Percentiles rank a stretch among this genome's conserved stretches.
Conservation (phyloP, 768 basidiomycete genomes). For the Tephrocybe sp. region DNA sequence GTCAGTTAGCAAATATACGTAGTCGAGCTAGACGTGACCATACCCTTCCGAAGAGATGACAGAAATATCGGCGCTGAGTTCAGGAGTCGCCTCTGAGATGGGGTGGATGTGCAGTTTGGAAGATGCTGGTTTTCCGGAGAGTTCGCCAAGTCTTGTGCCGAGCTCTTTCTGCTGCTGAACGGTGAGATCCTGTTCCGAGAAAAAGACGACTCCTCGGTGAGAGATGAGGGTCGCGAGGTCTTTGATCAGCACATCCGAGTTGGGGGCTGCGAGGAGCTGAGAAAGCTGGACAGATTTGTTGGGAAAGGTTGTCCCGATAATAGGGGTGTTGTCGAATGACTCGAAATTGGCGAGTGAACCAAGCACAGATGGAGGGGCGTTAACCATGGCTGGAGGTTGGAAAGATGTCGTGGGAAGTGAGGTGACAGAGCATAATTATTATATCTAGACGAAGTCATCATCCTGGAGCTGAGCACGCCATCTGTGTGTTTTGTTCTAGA, state of each 20-base stretch:
- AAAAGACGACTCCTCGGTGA: conserved; percentile 66
- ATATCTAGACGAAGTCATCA: too few species aligned
- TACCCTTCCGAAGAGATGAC: conserved; percentile 49
- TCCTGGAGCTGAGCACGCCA: too few species aligned
- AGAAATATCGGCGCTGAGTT: conserved; percentile 53
- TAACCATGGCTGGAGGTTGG: not conserved
- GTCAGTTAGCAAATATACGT: not conserved
- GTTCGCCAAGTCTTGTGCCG: conserved; percentile 45
- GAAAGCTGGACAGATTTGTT: conserved; percentile 45
- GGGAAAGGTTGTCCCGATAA: conserved; percentile 57
- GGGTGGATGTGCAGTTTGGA: conserved; percentile 59
- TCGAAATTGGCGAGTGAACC: conserved; percentile 33
- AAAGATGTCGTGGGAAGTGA: too few species aligned
- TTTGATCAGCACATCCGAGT: conserved; percentile 49
- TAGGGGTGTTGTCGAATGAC: conserved; percentile 45
- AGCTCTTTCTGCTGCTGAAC: conserved; percentile 52
- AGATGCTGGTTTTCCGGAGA: conserved; percentile 47
- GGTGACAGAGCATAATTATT: too few species aligned
- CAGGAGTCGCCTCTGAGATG: conserved; percentile 45
- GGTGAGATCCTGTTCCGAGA: conserved; percentile 52
- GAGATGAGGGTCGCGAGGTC: conserved; percentile 55
- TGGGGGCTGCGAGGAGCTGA: conserved; percentile 39
- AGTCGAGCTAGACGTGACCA: conserved; percentile 6
- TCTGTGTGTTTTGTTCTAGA: too few species aligned
- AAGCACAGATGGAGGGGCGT: not conserved